Evolutionary conservation across 352 stramenopile species (phyloP), one percentile per base, ranked within the genome.

Genomic region (Globisporangium acanthophoron): DNA sequence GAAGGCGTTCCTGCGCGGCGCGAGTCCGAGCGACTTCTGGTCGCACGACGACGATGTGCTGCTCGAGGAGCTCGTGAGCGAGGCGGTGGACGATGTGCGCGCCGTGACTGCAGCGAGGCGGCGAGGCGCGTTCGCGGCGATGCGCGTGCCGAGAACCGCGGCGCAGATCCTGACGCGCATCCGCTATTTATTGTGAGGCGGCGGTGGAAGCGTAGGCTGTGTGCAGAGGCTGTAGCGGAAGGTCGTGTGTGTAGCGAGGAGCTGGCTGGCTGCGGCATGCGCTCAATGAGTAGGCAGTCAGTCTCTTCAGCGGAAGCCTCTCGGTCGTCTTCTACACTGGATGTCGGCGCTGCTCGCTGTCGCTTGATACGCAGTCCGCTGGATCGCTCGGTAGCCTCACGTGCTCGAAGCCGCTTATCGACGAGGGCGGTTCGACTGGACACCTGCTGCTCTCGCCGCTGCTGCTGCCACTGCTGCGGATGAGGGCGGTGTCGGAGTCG

Each of bases 151-250:
- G 21, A 75, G 74, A 20, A 66, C 64, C 29, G 50, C 52, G 13
- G 64, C 67, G 40, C 71, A 81, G 39, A 83, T 89, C 57, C 46
- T 78, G 56, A 63, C 67, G 49, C 77, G 79, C 55, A 73, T 87
- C 56, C 59, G 67, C 33, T 87, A 85, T 60, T 70, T 89, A 65
- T 56, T 76, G 87, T 97, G 48, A 65, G 39, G 33, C 24, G 13
- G 24, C 24, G 13, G 20, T 35, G 12, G 43, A n/a, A 16, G 12
- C 35, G 35, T 5, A 40, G 35, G 11, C 3, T 11, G 40, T 46
- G 5, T 46, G 44, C 11, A 24, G 44, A 48, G 20, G 13, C 40
- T 16, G 8, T 18, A 16, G 40, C 40, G 15, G 39, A 18, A 43
- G 11, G 3, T 18, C 11, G 44, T 53, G 29, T 46, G 43, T 47